Base-by-base conservation (phyloP, 306 rosid genomes). In the Cicer judaicum region DNA sequence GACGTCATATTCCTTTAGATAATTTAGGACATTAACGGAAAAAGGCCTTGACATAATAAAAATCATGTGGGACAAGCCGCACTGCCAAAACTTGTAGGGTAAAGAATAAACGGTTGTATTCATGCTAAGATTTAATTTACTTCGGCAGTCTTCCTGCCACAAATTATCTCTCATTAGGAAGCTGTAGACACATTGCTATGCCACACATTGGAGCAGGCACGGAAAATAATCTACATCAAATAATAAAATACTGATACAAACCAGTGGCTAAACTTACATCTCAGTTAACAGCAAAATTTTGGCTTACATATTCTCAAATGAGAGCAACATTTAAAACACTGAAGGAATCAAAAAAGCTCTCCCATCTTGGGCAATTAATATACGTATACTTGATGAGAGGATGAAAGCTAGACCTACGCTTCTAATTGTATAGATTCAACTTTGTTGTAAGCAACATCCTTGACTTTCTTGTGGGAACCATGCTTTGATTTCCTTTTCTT, bases 401-500 rank as follows among this genome's bases (percentile, higher is more conserved):
- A 53, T 29, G 59, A 74, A 50, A 60, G 54, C 81, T 24, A 64
- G 29, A 50, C 66, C 79, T 77, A 84, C 62, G 83, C 83, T 60
- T 41, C 50, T 62, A 75, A 76, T 21, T 77, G 71, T 62, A 89
- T 52, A 75, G 88, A 64, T 52, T 82, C 88, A 9, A 84, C 86
- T 63, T 81, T 82, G 8, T 71, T 82, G 76, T 85, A 88, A 34
- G 89, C 88, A 44, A 68, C 90, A 48, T 75, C 84, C 78, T 88
- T 93, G 11, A 72, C 80, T 80, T 90, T 92, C 83, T 91, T 90
- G 10, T 65, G 87, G 56, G 79, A 76, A 55, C 85, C 74, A n/a
- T 80, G 85, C 75, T 84, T 84, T n/a, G 89, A 90, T 80, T 90
- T 94, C 44, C 92, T 90, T 80, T 94, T 94, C 88, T 80, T 93